Conservation (phyloP, 768 basidiomycete genomes). For the Pleurotus sapidus region DNA sequence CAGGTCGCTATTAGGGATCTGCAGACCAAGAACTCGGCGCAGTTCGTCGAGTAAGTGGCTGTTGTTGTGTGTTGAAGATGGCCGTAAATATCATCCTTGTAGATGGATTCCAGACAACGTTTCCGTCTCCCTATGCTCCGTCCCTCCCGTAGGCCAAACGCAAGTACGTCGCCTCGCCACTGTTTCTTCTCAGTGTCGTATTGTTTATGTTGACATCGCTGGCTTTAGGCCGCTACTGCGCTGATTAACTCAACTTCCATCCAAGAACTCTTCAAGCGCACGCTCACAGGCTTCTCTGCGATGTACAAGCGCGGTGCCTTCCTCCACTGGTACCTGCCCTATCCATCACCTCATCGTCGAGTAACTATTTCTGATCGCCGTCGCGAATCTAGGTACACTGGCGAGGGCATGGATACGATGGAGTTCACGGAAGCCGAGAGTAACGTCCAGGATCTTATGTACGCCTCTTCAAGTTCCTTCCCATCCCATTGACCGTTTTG, state of each 20-base stretch:
- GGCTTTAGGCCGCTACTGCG: constrained; percentile 58
- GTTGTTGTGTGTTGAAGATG: neutral
- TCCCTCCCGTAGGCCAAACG: constrained; percentile 78
- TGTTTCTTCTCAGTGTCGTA: neutral
- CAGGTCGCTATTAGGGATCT: constrained; percentile 72
- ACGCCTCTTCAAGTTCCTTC: constrained; percentile 24
- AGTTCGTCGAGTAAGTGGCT: constrained; percentile 73
- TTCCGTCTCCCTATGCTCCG: constrained; percentile 77
- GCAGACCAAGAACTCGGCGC: constrained; percentile 69
- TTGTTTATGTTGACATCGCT: neutral
- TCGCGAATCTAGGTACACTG: constrained; percentile 55
- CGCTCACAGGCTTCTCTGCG: constrained; percentile 63
- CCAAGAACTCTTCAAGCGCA: constrained; percentile 84
- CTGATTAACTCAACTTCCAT: constrained; percentile 80
- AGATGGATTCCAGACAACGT: constrained; percentile 94
- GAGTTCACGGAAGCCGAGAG: constrained; percentile 89
- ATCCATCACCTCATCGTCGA: neutral
- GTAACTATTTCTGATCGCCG: neutral
- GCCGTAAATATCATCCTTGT: constrained; percentile 6
- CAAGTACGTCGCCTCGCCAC: constrained; percentile 38
- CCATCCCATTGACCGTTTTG: neutral
- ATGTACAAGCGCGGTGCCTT: constrained; percentile 89
- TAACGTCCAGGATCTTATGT: constrained; percentile 80
- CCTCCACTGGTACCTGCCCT: constrained; percentile 62
- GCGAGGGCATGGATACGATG: constrained; percentile 88